Conservation (phyloP, 805 yeast genomes). For the Zygoascus bituminiphila region DNA sequence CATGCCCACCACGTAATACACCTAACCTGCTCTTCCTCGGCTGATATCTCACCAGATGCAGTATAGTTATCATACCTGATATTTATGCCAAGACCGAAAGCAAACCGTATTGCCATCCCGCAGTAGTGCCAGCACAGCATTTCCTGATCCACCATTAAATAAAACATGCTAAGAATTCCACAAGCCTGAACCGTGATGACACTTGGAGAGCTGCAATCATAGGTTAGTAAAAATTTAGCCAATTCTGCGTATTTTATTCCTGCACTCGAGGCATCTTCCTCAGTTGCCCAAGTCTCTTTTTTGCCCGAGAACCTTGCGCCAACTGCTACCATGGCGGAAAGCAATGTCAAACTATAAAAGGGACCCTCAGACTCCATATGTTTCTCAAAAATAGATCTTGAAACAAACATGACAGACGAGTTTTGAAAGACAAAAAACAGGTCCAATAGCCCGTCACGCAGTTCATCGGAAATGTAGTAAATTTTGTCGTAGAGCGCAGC, state of each 20-base stretch:
- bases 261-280: constrained; percentile 5
- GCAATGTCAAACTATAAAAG: constrained; percentile 10
- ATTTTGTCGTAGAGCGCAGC: constrained; percentile 2
- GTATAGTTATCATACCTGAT: constrained; percentile 7
- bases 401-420: constrained; percentile 10
- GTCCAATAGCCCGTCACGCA: constrained; percentile 10
- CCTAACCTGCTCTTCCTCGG: constrained; percentile 10
- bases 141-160: constrained; percentile 10
- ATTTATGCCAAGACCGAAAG: constrained; percentile 13
- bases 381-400: constrained; percentile 7
- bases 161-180: constrained; percentile 10
- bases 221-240: constrained; percentile 9
- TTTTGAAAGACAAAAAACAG: constrained; percentile 14
- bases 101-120: constrained; percentile 12
- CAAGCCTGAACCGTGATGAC: constrained; percentile 14
- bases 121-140: constrained; percentile 13
- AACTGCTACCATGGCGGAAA: constrained; percentile 17
- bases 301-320: constrained; percentile 12
- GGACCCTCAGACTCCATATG: constrained; percentile 8
- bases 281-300: not conserved
- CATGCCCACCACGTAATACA: constrained; percentile 15
- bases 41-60: constrained; percentile 2
- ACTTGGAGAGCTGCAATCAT: constrained; percentile 13
- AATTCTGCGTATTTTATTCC: constrained; percentile 13
- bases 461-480: constrained; percentile 7